Percentiles rank a stretch among this genome's conserved stretches.
phyloP scores from a whole-genome alignment of 805 yeast genomes.

The Saturnispora saitoi region DNA sequence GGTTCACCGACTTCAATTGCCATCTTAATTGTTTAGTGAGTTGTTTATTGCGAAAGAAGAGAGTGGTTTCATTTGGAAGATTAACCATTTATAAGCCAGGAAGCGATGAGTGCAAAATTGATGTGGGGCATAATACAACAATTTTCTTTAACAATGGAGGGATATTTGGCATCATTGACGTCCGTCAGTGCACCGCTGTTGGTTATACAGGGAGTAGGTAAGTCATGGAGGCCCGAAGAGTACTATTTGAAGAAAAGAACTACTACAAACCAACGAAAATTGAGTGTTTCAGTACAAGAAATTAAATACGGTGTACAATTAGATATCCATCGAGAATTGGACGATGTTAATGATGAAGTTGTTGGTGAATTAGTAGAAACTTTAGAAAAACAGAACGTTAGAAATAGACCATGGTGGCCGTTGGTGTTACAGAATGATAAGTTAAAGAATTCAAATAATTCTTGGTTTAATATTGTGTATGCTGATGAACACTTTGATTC shows the following conservation, averaged over 20 bases:
- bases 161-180: conserved; percentile 30
- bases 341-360: conserved; percentile 21
- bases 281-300: neutral
- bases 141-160: conserved; percentile 28
- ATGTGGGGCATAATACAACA: neutral
- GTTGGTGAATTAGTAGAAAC: conserved; percentile 6
- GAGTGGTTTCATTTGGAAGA: neutral
- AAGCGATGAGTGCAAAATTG: neutral
- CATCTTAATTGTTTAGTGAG: neutral
- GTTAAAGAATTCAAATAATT: neutral
- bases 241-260: neutral
- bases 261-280: conserved; percentile 9
- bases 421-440: neutral
- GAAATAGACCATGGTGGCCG: conserved; percentile 13
- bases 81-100: neutral
- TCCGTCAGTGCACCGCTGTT: conserved; percentile 33
- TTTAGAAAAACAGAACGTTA: conserved; percentile 6
- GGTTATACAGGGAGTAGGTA: conserved; percentile 34
- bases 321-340: conserved; percentile 15
- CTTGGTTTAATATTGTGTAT: conserved; percentile 12
- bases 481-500: conserved; percentile 6
- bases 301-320: conserved; percentile 12
- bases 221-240: conserved; percentile 2
- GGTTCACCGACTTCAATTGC: conserved; percentile 13
- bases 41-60: neutral